Evolutionary conservation across 192 early-diverging fungal genomes (phyloP).

Genomic region (Rhizoclosmatium globosum): DNA sequence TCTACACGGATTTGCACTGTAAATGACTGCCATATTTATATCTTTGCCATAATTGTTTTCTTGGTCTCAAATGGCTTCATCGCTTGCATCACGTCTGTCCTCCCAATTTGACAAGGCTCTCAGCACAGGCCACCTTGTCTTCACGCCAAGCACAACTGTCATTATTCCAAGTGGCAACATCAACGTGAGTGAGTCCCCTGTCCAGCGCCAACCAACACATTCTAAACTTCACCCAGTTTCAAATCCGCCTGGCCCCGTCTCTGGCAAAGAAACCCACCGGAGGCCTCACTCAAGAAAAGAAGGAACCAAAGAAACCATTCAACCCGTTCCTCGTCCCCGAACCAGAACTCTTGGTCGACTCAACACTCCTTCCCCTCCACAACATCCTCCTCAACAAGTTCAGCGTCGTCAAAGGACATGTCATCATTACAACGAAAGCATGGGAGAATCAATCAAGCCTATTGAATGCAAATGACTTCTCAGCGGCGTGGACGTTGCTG

Average conservation of each 20-base stretch:
- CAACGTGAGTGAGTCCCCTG: not conserved
- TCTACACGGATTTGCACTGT: no score
- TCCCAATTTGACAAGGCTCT: slow-evolving; percentile 15
- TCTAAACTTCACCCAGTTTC: slow-evolving; percentile 31
- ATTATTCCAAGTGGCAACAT: not conserved
- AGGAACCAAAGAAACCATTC: not conserved
- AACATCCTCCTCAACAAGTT: slow-evolving; percentile 72
- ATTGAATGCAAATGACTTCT: slow-evolving; percentile 39
- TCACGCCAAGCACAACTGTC: slow-evolving; percentile 18
- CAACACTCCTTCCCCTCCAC: slow-evolving; percentile 33
- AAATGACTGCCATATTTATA: no score
- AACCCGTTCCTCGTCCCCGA: slow-evolving; percentile 51
- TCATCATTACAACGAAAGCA: slow-evolving; percentile 62
- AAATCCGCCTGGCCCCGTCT: slow-evolving; percentile 43
- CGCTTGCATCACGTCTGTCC: not conserved
- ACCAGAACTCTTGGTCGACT: slow-evolving; percentile 26
- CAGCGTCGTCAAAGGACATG: slow-evolving; percentile 65
- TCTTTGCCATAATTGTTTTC: no score
- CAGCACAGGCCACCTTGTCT: slow-evolving; percentile 19
- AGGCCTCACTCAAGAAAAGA: not conserved
- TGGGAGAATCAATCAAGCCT: slow-evolving; percentile 42
- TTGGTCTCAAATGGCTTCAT: no score
- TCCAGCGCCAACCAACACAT: not conserved
- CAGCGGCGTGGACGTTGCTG: slow-evolving; percentile 29
- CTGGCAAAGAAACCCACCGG: slow-evolving; percentile 43